These are phyloP conservation scores for Ambrosia trifida DNA, from an alignment of 129 eudicot genomes.

Conservation along the genomic window DNA sequence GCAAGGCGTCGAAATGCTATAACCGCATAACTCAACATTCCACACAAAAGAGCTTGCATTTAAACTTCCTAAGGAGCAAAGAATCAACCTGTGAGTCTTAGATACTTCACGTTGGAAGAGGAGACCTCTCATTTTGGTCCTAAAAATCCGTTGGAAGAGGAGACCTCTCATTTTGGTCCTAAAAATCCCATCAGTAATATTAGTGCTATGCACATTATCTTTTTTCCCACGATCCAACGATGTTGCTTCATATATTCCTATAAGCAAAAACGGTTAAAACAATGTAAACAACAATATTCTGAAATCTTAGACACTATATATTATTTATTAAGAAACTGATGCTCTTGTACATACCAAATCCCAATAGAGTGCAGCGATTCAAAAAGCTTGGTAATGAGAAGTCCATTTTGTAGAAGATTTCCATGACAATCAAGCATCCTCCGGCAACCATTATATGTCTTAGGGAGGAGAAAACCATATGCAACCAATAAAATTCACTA, in stretches of 20 bases:
- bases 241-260: constrained; percentile 90
- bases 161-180: too few relatives aligned
- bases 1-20: constrained; percentile 55
- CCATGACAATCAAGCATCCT: constrained; percentile 78
- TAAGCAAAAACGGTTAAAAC: constrained; percentile 12
- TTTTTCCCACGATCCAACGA: constrained; percentile 73
- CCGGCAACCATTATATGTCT: constrained; percentile 90
- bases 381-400: constrained; percentile 78
- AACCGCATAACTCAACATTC: constrained; percentile 78
- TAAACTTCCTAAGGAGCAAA: constrained; percentile 56
- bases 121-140: constrained; percentile 68
- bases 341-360: constrained; percentile 56
- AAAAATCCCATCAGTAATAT: constrained; percentile 51
- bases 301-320: background rate
- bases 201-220: constrained; percentile 59
- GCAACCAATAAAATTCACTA: constrained; percentile 53
- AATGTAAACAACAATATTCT: background rate
- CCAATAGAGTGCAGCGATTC: constrained; percentile 68
- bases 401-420: constrained; percentile 78
- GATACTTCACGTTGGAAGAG: constrained; percentile 82
- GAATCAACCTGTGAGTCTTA: constrained; percentile 35
- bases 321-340: constrained; percentile 1
- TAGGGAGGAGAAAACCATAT: constrained; percentile 97
- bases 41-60: constrained; percentile 78
- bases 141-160: too few relatives aligned